Conservation (phyloP, 2,329 filamentous ascomycete species). For the Helotiales sp. region DNA sequence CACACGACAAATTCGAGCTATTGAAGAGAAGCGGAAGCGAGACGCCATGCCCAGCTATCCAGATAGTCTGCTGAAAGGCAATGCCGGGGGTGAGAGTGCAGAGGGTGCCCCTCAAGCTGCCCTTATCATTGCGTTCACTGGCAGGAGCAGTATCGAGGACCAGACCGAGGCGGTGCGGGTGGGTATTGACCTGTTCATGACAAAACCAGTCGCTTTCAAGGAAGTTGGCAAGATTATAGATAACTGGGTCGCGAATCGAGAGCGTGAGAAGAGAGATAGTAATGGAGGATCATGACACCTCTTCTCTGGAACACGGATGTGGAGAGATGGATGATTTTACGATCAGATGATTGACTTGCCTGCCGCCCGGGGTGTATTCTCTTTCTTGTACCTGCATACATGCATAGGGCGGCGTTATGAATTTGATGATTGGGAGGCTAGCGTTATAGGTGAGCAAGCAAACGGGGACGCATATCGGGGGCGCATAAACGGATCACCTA, state of each 20-base stretch:
- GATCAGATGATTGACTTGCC: neutral
- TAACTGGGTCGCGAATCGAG: slow-evolving; percentile 44
- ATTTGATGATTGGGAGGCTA: neutral
- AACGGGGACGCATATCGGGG: no score
- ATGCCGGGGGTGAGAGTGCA: slow-evolving; percentile 32
- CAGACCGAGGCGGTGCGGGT: slow-evolving; percentile 44
- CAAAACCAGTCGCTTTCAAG: slow-evolving; percentile 49
- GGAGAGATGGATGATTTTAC: neutral
- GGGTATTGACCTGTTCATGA: slow-evolving; percentile 47
- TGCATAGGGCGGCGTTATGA: neutral
- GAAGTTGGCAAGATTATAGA: slow-evolving; percentile 47
- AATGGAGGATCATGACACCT: neutral
- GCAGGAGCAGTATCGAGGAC: slow-evolving; percentile 44
- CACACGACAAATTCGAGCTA: slow-evolving; percentile 54
- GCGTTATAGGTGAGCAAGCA: neutral
- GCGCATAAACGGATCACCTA: neutral
- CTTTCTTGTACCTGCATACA: neutral
- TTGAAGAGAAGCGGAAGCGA: slow-evolving; percentile 46
- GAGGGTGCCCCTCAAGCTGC: slow-evolving; percentile 36
- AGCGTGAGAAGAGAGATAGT: slow-evolving; percentile 23
- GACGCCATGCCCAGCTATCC: slow-evolving; percentile 10
- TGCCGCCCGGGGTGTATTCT: neutral
- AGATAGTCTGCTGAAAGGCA: slow-evolving; percentile 10
- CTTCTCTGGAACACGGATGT: neutral
- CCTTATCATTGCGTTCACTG: slow-evolving; percentile 48